These are phyloP conservation scores for Strobilomyces confusus DNA, from an alignment of 768 basidiomycete genomes.

Conservation along the genomic window DNA sequence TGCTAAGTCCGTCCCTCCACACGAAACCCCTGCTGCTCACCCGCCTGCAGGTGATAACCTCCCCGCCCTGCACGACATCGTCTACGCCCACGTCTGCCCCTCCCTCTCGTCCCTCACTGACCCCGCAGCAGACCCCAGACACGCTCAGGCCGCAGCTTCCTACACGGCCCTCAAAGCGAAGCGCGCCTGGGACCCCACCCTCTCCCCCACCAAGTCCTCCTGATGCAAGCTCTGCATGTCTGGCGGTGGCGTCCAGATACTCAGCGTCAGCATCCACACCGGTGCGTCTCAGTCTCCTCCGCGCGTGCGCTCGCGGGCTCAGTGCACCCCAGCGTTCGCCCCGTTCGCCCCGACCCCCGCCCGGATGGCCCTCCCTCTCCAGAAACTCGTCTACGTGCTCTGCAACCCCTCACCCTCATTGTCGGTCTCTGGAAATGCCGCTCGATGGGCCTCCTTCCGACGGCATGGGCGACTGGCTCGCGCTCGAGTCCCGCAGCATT, in stretches of 20 bases:
- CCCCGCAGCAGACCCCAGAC: slow-evolving; percentile 31
- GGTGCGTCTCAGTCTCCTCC: slow-evolving; percentile 46
- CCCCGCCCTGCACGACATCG: slow-evolving; percentile 66
- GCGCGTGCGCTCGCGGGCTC: too few relatives aligned
- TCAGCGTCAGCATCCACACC: slow-evolving; percentile 87
- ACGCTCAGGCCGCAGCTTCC: slow-evolving; percentile 37
- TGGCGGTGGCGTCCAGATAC: slow-evolving; percentile 91
- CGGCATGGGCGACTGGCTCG: slow-evolving; percentile 94
- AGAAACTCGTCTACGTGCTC: slow-evolving; percentile 65
- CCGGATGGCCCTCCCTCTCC: slow-evolving; percentile 51
- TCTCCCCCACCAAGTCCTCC: slow-evolving; percentile 85
- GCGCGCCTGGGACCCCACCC: slow-evolving; percentile 84
- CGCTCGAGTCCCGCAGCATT: slow-evolving; percentile 76
- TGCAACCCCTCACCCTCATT: slow-evolving; percentile 72
- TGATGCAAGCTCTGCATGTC: slow-evolving; percentile 99
- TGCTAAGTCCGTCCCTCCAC: slow-evolving; percentile 15
- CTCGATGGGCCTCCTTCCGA: slow-evolving; percentile 87
- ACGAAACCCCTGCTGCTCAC: background rate
- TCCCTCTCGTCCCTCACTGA: background rate
- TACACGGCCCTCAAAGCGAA: slow-evolving; percentile 69
- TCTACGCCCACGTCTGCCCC: slow-evolving; percentile 28
- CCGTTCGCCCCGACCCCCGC: slow-evolving; percentile 47
- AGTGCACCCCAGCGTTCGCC: slow-evolving; percentile 52
- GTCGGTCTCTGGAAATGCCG: slow-evolving; percentile 93
- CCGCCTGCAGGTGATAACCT: slow-evolving; percentile 50